Conservation (phyloP, 805 yeast species). For the Sugiyamaella valdiviana region DNA sequence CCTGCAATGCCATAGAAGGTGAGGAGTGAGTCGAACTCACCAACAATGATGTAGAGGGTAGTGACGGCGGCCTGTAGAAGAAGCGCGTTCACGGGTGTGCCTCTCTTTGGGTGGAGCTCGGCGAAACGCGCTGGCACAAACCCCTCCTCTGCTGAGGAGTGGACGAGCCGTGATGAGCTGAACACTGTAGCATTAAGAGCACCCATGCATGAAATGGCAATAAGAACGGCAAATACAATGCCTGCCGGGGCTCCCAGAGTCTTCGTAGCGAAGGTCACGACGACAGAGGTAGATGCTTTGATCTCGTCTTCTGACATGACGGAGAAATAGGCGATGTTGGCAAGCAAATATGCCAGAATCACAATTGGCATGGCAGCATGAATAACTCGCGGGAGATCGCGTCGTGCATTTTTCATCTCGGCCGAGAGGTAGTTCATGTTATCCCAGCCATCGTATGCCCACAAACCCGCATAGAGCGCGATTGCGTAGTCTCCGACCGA, state of each 20-base stretch:
- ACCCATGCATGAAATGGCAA: constrained; percentile 37
- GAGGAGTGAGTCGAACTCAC: constrained; percentile 33
- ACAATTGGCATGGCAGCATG: constrained; percentile 37
- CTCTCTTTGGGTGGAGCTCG: constrained; percentile 17
- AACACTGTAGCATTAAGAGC: constrained; percentile 37
- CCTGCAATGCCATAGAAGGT: constrained; percentile 35
- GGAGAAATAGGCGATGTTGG: constrained; percentile 44
- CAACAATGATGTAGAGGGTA: constrained; percentile 29
- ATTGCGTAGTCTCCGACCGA: constrained; percentile 30
- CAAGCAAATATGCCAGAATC: constrained; percentile 31
- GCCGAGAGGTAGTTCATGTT: constrained; percentile 38
- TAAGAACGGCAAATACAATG: constrained; percentile 29
- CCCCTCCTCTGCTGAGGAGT: constrained; percentile 33
- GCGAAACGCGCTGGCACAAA: constrained; percentile 30
- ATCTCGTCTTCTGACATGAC: constrained; percentile 64
- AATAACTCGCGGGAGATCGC: constrained; percentile 36
- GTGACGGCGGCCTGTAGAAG: constrained; percentile 30
- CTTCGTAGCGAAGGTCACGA: constrained; percentile 30
- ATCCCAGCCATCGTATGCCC: constrained; percentile 45
- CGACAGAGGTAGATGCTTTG: constrained; percentile 32
- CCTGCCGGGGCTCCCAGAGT: constrained; percentile 29
- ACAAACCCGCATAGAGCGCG: constrained; percentile 37
- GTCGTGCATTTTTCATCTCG: constrained; percentile 33
- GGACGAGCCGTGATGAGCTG: constrained; percentile 33
- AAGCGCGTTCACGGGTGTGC: constrained; percentile 33